Evolutionary conservation across 805 yeast genomes (phyloP), one percentile per base, ranked within the genome.

Genomic region (Wickerhamomyces rabaulensis): DNA sequence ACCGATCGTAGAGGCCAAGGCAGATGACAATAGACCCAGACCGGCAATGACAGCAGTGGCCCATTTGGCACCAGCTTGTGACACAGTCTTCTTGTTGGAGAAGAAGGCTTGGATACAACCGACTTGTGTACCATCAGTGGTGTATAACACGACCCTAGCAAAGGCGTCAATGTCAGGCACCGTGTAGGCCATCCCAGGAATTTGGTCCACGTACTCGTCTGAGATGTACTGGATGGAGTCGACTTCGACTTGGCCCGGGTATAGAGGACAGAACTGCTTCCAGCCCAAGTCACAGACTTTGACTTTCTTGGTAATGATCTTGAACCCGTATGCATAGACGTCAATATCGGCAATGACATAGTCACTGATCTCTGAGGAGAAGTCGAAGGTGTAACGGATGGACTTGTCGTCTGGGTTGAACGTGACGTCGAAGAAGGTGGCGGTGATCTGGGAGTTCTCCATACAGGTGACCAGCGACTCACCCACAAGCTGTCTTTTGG

Each of bases 1-100:
- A 10, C 98, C 97, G 53, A 85, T 74, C 37, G 90, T 81, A 0
- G 96, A 87, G 31, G 89, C 81, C 46, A 89, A 76, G 21, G 96
- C 96, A 1, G 97, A 87, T 4, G 95, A 84, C 40, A 90, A 64
- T 42, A 94, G 77, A 50, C 98, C 98, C 40, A 88, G 64, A 42
- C 96, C 95, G 3, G 97, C 80, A 39, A 94, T 77, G 20, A 89
- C 91, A 4, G 97, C 98, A 55, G 94, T 85, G 9, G 96, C 96
- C 99, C 99, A 92, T 6, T 95, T 78, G 3, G 94, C 96, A 55
- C 84, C 81, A 22, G 96, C 88, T 66, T 90, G 95, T 95, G 97
- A 51, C 23, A 94, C 99, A 1, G 98, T 91, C 60, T 87, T 90
- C 48, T 94, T 96, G 66, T 94, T 94, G 20, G 86, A 68, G 46